Evolutionary conservation across 2,329 filamentous ascomycete genomes (phyloP).

Genomic region (Diaporthe sp.): DNA sequence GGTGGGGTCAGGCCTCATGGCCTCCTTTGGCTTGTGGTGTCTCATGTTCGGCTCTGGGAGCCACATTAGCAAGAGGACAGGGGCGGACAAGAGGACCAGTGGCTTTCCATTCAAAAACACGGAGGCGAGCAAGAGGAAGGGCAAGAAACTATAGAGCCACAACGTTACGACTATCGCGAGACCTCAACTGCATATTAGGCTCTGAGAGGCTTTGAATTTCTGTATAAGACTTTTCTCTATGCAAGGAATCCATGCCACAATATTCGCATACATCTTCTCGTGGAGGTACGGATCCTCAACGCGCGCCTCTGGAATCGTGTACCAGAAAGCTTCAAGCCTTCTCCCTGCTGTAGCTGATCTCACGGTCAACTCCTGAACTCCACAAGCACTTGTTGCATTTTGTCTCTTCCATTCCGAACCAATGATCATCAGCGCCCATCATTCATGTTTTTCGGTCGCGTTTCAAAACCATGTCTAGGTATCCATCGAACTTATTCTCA

Average conservation of each 20-base stretch:
- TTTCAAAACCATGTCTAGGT: neutral
- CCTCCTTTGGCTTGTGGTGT: slow-evolving; percentile 72
- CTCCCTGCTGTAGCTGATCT: neutral
- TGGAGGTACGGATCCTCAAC: neutral
- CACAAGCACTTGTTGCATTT: neutral
- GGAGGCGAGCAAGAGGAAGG: slow-evolving; percentile 46
- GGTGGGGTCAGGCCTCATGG: slow-evolving; percentile 65
- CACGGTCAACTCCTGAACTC: slow-evolving; percentile 14
- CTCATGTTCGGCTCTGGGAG: slow-evolving; percentile 53
- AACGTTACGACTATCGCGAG: neutral
- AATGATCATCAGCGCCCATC: neutral
- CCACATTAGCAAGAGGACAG: slow-evolving; percentile 50
- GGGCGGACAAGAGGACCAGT: slow-evolving; percentile 53
- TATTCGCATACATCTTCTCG: neutral
- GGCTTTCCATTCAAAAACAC: slow-evolving; percentile 52
- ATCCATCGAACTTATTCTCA: neutral
- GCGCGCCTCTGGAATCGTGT: neutral
- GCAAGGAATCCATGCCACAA: neutral
- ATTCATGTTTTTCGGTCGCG: neutral
- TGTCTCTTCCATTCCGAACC: neutral
- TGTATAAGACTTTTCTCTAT: neutral
- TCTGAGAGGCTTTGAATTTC: neutral
- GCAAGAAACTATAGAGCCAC: slow-evolving; percentile 34
- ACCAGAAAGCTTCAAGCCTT: neutral
- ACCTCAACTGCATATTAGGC: neutral